These are phyloP conservation scores for Xanthoconium stramineum DNA, from an alignment of 768 basidiomycete genomes.

Conservation along the genomic window DNA sequence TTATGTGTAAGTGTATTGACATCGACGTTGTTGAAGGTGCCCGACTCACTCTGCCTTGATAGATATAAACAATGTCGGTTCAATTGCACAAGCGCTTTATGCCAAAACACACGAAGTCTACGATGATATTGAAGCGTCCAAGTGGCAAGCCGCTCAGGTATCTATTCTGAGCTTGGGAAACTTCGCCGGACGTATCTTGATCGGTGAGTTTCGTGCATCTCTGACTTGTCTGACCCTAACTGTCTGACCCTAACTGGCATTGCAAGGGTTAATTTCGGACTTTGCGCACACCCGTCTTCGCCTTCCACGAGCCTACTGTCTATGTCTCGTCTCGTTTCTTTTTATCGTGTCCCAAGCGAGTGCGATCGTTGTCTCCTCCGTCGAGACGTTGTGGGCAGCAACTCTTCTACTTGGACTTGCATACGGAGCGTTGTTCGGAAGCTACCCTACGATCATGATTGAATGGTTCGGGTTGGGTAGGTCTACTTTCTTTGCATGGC, in stretches of 20 bases:
- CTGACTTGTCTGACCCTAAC: not conserved
- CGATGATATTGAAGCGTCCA: constrained; percentile 62
- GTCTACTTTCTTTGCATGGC: constrained; percentile 26
- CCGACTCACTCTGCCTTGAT: constrained; percentile 1
- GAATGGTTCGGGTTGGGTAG: constrained; percentile 89
- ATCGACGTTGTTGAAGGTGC: not conserved
- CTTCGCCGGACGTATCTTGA: constrained; percentile 70
- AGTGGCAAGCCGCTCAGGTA: constrained; percentile 84
- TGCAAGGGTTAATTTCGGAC: constrained; percentile 67
- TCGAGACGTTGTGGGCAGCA: constrained; percentile 61
- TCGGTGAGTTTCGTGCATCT: constrained; percentile 44
- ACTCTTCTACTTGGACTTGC: constrained; percentile 39
- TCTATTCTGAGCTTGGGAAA: constrained; percentile 80
- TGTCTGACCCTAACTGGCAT: not conserved
- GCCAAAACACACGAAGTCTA: constrained; percentile 58
- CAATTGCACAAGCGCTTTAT: constrained; percentile 67
- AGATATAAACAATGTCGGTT: constrained; percentile 89
- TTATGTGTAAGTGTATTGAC: constrained; percentile 58
- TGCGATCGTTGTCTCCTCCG: constrained; percentile 51
- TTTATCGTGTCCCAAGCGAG: constrained; percentile 73
- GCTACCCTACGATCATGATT: constrained; percentile 71
- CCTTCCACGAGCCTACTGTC: constrained; percentile 65
- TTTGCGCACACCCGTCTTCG: constrained; percentile 51
- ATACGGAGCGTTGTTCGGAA: constrained; percentile 72
- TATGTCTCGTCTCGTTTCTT: constrained; percentile 61